Evolutionary conservation across 768 basidiomycete genomes (phyloP).

Genomic region (Leccinum arenicola): DNA sequence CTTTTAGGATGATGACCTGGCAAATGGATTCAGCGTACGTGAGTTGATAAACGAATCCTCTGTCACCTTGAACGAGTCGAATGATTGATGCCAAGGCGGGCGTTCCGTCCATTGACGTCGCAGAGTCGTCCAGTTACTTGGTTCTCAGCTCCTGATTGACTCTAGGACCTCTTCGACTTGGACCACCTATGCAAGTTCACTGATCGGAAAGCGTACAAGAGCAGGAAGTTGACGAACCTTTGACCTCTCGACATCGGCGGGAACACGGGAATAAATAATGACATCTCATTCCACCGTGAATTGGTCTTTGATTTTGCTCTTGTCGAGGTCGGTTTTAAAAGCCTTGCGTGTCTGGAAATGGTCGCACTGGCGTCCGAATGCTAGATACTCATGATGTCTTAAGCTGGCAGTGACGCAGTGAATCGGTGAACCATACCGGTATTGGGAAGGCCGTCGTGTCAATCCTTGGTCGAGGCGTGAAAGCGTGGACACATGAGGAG

Average conservation of each 20-base stretch:
- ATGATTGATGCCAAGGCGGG: not conserved
- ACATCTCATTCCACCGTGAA: slow-evolving; percentile 12
- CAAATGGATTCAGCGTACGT: not conserved
- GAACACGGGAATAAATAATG: slow-evolving; percentile 37
- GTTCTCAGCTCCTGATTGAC: too few relatives aligned
- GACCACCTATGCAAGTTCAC: too few relatives aligned
- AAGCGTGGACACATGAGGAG: slow-evolving; percentile 20
- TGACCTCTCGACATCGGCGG: slow-evolving; percentile 36
- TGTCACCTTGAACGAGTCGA: slow-evolving; percentile 12
- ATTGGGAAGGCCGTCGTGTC: slow-evolving; percentile 27
- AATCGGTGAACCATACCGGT: slow-evolving; percentile 23
- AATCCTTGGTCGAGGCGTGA: slow-evolving; percentile 15
- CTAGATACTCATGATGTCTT: slow-evolving; percentile 22
- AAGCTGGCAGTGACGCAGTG: not conserved
- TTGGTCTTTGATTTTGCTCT: slow-evolving; percentile 33
- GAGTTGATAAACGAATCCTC: not conserved
- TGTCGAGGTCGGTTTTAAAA: slow-evolving; percentile 42
- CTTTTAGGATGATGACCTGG: not conserved
- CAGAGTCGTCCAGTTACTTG: too few relatives aligned
- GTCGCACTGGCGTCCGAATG: slow-evolving; percentile 45
- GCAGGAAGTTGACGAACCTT: not conserved
- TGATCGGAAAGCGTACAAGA: too few relatives aligned
- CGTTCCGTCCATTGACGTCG: too few relatives aligned
- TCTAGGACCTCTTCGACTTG: too few relatives aligned
- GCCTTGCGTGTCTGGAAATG: slow-evolving; percentile 42